Evolutionary conservation across 768 basidiomycete genomes (phyloP), one percentile per base, ranked within the genome.

Genomic region (Dacryopinax spathularia): DNA sequence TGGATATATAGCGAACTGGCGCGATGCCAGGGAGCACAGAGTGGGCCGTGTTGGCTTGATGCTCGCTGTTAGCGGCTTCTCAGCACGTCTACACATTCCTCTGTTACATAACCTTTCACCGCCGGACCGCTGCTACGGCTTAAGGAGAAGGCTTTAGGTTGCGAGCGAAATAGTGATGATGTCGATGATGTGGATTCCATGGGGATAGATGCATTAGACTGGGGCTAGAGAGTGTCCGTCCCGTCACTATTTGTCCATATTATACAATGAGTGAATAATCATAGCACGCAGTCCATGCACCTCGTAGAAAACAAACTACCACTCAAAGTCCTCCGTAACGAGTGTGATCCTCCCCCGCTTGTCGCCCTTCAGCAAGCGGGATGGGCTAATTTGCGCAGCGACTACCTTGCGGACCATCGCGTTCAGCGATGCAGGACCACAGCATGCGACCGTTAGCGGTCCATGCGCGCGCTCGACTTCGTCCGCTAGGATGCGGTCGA

Each of bases 371-470:
- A 77, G 68, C 65, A 85, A 75, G 63, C 79, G 77, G 33, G 67
- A 68, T 22, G 84, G 82, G 69, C 82, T 77, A 65, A 88, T 86
- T 64, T 84, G 81, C 33, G 77, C 72, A 0, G 85, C 78, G 9
- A 89, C 79, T 39, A 81, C 74, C 71, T 87, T 85, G 39, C 89
- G 77, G 7, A 89, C 80, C 68, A 87, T 74, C 4, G 80, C 83
- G 70, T 87, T 86, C 60, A 90, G 76, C 6, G 85, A 82, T 0
- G 79, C 77, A 0, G 88, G 88, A 1, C 88, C 89, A 69, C 88
- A 90, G 68, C 87, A 88, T 13, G 84, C 85, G 56, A 90, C 87
- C 44, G 84, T 75, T 63, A 87, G 70, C 13, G 80, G 75, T 18
- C 86, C 86, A 65, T 73, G 69, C 33, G 85, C 78, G 16, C 68